Evolutionary conservation across 2,329 filamentous ascomycete species (phyloP).

Genomic region (Penicillium hordei): DNA sequence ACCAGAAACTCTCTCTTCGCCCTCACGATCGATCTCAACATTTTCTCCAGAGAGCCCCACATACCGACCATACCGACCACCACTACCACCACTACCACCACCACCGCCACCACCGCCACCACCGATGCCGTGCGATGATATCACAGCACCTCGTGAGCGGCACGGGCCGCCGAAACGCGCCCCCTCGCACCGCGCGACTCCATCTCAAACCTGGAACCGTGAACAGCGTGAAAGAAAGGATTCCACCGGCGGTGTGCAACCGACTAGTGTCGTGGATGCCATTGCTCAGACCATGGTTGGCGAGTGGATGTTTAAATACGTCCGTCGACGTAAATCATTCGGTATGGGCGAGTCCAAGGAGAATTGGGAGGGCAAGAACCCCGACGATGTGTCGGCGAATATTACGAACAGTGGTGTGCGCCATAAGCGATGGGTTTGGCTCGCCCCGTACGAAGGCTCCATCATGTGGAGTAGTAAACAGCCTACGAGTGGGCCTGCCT

Average conservation of each 20-base stretch:
- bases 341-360: constrained; percentile 59
- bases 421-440: constrained; percentile 97
- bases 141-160: constrained; percentile 53
- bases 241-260: constrained; percentile 61
- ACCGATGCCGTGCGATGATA: constrained; percentile 70
- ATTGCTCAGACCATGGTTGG: constrained; percentile 99
- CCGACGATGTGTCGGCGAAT: constrained; percentile 68
- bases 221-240: constrained; percentile 37
- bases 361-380: constrained; percentile 55
- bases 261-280: constrained; percentile 84
- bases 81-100: constrained; percentile 38
- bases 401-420: constrained; percentile 65
- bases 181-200: constrained; percentile 24
- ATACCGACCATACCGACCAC: constrained; percentile 31
- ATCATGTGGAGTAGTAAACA: constrained; percentile 99
- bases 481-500: constrained; percentile 78
- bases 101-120: constrained; percentile 48
- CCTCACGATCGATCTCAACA: constrained; percentile 64
- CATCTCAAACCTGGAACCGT: constrained; percentile 32
- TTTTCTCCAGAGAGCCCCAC: constrained; percentile 66
- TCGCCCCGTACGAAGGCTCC: constrained; percentile 91
- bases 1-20: constrained; percentile 49
- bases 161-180: constrained; percentile 25
- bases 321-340: constrained; percentile 74
- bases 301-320: constrained; percentile 60